A percentile compares a stretch with the other conserved stretches of the same genome.
Evolutionary conservation across 352 stramenopile genomes (phyloP).

Genomic region (Halophytophthora batemanensis): DNA sequence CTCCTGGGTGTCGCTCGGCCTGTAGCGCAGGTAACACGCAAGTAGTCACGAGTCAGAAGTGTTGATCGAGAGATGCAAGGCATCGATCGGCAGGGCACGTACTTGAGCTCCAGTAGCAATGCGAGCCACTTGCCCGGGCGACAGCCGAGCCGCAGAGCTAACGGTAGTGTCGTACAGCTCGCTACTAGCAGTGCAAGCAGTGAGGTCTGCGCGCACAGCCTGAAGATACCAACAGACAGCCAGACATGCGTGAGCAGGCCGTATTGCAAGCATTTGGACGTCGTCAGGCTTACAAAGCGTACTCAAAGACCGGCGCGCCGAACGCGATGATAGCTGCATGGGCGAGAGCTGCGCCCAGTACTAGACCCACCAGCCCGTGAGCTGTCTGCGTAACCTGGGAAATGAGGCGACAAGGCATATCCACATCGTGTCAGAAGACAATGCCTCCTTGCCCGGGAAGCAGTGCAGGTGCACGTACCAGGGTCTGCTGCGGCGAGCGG

Average conservation of each 20-base stretch:
- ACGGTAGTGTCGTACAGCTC: conserved; percentile 40
- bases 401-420: too few relatives aligned
- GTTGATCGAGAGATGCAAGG: neutral
- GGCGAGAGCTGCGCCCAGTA: conserved; percentile 39
- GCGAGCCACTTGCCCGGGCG: conserved; percentile 39
- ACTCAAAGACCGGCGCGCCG: conserved; percentile 67
- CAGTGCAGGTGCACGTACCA: neutral
- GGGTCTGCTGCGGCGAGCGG: conserved; percentile 8
- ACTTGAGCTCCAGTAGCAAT: conserved; percentile 57
- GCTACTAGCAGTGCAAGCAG: conserved; percentile 61
- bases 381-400: conserved; percentile 4
- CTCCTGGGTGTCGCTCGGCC: conserved; percentile 38
- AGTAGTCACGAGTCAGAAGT: neutral
- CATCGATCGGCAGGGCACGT: neutral
- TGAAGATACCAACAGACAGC: conserved; percentile 14
- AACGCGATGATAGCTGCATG: conserved; percentile 72
- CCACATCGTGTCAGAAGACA: too few relatives aligned
- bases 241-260: conserved; percentile 3
- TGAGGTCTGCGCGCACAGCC: conserved; percentile 57
- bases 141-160: conserved; percentile 39
- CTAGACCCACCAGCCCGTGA: conserved; percentile 28
- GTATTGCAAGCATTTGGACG: neutral
- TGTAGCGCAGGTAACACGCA: conserved; percentile 11
- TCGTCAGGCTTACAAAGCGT: too few relatives aligned
- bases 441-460: too few relatives aligned